Evolutionary conservation across 371 early-diverging fungal genomes (phyloP), one percentile per base, ranked within the genome.

Genomic region (Mortierella sp.): DNA sequence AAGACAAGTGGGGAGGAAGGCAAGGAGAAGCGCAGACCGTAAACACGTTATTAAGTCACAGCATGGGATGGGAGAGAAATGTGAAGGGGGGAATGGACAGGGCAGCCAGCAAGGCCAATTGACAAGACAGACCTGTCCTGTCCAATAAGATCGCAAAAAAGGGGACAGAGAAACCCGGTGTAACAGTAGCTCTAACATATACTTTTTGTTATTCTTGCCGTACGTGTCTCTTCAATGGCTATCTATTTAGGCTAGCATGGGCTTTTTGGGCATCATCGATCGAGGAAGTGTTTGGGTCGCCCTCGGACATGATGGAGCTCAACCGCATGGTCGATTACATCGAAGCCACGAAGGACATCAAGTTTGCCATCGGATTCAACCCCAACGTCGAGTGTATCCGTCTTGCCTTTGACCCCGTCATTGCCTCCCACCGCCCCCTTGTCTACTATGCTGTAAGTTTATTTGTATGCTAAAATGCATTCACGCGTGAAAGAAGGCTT

Each of bases 371-470:
- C 9, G 93, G 93, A 1, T 91, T 90, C 76, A 92, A 94, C 77
- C 91, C 90, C 44, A 86, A 91, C 3, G 75, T 93, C n/a, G 74
- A 87, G 31, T 89, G 93, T 10, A 89, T 92, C 74, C 90, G 92
- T 1, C 84, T 94, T 51, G 91, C 89, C 31, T 89, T 93, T 48
- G 94, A 95, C 73, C 92, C 93, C 3, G 90, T 95, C 24, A 88
- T 91, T 51, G 94, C 95, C 28, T 89, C 90, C 71, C 92, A 92
- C 72, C 91, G 93, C n/a, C 94, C 95, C 6, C 87, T 94, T 54
- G 82, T 89, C 21, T 89, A 94, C 59, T 95, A 95, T 77, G 73
- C 87, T 21, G 76, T 90, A 70, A 87, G 88, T 86, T 69, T 26
- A 53, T 61, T 6, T 69, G 16, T 40, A 46, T 37, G 40, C 57